Evolutionary conservation across 768 basidiomycete species (phyloP).

Genomic region (Boletellus ananiceps): DNA sequence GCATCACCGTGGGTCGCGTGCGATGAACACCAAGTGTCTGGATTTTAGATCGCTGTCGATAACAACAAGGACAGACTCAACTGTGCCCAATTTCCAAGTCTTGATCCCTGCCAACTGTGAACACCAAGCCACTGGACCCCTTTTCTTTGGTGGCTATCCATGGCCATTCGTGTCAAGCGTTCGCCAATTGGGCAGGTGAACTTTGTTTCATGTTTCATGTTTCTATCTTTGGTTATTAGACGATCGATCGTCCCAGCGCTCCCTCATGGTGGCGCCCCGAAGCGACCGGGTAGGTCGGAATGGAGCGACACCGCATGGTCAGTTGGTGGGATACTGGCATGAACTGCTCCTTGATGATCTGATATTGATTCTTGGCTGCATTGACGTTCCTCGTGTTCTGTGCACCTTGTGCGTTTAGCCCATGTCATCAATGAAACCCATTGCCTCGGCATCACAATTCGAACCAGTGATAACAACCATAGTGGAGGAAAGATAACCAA

Average conservation of each 20-base stretch:
- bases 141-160: background rate
- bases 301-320: background rate
- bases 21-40: background rate
- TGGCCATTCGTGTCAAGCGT: background rate
- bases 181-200: background rate
- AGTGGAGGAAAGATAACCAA: no score
- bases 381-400: background rate
- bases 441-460: no score
- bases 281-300: background rate
- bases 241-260: background rate
- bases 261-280: background rate
- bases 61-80: background rate
- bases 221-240: background rate
- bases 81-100: background rate
- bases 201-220: constrained; percentile 1
- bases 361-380: background rate
- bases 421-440: background rate
- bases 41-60: background rate
- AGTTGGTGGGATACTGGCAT: background rate
- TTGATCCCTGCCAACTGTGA: background rate
- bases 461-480: no score
- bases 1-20: background rate
- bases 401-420: background rate
- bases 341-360: constrained; percentile 12
- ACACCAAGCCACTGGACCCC: background rate